Conservation (phyloP, 2,329 filamentous ascomycete species). For the Aureobasidium sp. region DNA sequence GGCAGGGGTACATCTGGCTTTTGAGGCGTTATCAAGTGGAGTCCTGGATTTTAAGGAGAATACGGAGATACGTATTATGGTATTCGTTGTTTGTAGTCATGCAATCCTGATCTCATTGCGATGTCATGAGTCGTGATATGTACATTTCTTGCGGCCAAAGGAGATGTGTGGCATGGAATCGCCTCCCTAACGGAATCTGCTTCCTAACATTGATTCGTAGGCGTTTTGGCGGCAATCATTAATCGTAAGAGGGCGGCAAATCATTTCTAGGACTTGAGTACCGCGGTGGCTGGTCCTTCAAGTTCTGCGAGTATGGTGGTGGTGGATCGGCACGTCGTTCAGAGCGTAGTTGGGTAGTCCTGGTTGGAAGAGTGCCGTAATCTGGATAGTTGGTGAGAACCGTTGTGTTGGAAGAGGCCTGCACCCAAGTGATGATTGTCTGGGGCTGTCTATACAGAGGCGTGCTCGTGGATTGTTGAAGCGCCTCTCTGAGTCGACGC, state of each 20-base stretch:
- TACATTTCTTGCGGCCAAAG: neutral
- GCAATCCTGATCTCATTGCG: neutral
- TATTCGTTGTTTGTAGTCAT: neutral
- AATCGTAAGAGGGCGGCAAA: constrained; percentile 1
- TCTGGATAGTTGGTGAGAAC: neutral
- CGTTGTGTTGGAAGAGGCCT: neutral
- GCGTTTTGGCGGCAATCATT: neutral
- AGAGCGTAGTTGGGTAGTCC: neutral
- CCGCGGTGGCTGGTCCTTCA: neutral
- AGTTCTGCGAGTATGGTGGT: neutral
- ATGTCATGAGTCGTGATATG: neutral
- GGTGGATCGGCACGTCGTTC: neutral
- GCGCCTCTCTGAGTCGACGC: constrained; percentile 1
- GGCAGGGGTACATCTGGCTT: neutral
- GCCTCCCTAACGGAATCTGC: neutral
- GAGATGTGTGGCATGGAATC: neutral
- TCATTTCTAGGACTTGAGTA: neutral
- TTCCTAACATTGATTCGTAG: neutral
- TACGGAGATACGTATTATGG: neutral
- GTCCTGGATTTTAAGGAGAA: neutral
- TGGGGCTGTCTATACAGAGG: neutral
- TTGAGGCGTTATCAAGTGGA: too few species aligned
- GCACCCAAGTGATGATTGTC: constrained; percentile 1
- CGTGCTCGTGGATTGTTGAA: neutral
- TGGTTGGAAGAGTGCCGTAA: neutral